Percentiles rank a stretch among this genome's conserved stretches.
These are phyloP conservation scores for Zymoseptoria pseudotritici DNA, from an alignment of 2,329 filamentous ascomycete genomes.

Conservation along the genomic window DNA sequence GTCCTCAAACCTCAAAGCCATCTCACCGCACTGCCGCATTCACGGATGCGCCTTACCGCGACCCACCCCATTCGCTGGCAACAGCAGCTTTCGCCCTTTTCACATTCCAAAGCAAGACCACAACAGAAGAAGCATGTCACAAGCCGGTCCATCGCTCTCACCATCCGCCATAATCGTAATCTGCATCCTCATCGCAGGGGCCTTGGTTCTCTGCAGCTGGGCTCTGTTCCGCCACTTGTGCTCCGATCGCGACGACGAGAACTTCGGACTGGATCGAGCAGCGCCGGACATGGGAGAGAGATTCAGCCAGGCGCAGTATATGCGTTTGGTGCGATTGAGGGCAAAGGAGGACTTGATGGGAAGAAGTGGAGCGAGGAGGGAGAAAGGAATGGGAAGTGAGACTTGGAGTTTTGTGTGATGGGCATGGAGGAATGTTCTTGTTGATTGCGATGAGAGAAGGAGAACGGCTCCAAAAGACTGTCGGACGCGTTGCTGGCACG, in stretches of 20 bases:
- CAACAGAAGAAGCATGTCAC: not conserved
- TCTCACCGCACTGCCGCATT: not conserved
- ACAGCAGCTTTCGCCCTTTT: not conserved
- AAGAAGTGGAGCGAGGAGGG: not conserved
- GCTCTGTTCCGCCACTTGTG: slow-evolving; percentile 16
- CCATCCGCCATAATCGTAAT: slow-evolving; percentile 15
- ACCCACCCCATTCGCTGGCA: not conserved
- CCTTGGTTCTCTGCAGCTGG: slow-evolving; percentile 14
- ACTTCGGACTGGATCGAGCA: not conserved
- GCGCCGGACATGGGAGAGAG: slow-evolving; percentile 1
- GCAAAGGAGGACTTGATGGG: slow-evolving; percentile 13
- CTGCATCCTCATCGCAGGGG: slow-evolving; percentile 16
- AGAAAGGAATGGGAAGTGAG: not conserved
- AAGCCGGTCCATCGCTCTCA: not conserved
- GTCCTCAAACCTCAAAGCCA: not conserved
- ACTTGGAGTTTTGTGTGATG: not conserved
- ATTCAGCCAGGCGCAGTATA: slow-evolving; percentile 19
- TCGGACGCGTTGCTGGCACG: too few species aligned
- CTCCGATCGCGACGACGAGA: slow-evolving; percentile 1
- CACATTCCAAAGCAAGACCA: too few species aligned
- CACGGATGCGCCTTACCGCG: not conserved
- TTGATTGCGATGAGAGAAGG: not conserved
- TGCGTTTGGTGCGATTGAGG: slow-evolving; percentile 17
- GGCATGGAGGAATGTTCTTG: not conserved
- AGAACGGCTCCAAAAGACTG: too few species aligned